Base-by-base conservation (phyloP, 441 rosid species). In the Gossypium schwendimanii region DNA sequence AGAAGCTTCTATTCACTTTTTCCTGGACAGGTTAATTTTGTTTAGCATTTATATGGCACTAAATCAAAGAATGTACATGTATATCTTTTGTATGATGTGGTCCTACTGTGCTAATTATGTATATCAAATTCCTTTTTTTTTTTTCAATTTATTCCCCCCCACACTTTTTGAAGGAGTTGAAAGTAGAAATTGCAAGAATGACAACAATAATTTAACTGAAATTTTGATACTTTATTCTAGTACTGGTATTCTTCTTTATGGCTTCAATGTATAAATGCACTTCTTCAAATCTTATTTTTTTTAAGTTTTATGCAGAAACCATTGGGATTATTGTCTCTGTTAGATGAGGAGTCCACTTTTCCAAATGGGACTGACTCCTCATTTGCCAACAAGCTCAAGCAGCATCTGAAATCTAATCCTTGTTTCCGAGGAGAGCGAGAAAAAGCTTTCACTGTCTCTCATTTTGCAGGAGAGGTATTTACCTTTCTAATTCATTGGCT, bases 291-390 rank as follows among this genome's bases (percentile, higher is more conserved):
- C 44, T 63, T 69, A 33, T 6, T 8, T 76, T 26, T 73, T 45
- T 28, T n/a, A 44, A 63, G 9, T 71, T 78, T 36, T 72, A 33
- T 84, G 86, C 92, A 95, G 99, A 95, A 90, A 80, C 98, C 99
- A 14, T 70, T 93, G 84, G 98, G 99, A 21, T 77, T 95, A 71
- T 76, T 95, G 60, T 93, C 99, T 69, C 88, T 95, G 82, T 79
- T 95, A 75, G 95, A 95, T 73, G 99, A 95, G 83, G 99, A 95
- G 79, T 95, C 99, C 72, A 93, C 91, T 41, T 93, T 95, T 75
- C 98, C 98, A 53, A 95, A 93, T 81, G 99, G 96, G 77, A 89
- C 95, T 10, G 99, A 95, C 80, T 75, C 93, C 87, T 91, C 98
- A 59, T 89, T 95, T 60, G 98, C 98, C 76, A 85, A 88, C 90